Evolutionary conservation across 2,329 filamentous ascomycete species (phyloP), one percentile per base, ranked within the genome.

Genomic region (Ophiocordyceps sinensis): DNA sequence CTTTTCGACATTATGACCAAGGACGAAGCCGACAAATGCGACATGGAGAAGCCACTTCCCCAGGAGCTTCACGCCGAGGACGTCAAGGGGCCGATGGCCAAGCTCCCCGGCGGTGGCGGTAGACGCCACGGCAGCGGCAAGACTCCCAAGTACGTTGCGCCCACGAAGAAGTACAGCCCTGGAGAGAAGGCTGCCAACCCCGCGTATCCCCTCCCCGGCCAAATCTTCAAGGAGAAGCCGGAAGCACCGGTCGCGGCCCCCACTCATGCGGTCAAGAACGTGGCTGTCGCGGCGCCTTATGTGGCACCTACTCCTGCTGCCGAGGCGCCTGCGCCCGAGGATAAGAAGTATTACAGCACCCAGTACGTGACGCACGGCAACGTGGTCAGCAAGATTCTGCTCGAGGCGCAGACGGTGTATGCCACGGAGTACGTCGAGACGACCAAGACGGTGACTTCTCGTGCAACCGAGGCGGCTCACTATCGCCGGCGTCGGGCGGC

Each of bases 1-100:
- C 50, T 91, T 28, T 94, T 95, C 62, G 65, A 70, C 40, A 66
- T 93, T 42, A 77, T 88, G 56, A 61, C 60, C 40, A 68, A 89
- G 60, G 57, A 54, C 36, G 68, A 77, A 23, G 58, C 61, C 0
- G 65, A 70, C 2, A 51, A 73, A 43, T 94, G 87, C 66, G 65
- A 68, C 39, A 71, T 89, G 54, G 39, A 47, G 37, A 51, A 71
- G 1, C 55, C 73, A 1, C 45, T 79, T 1, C 81, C 83, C 3
- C 45, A 59, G 0, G 49, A 54, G 0, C 57, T 91, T 17, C 53
- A 58, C 1, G 47, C 65, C 9, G 85, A 93, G 45, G 62, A 86
- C 51, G 71, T 75, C 39, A 50, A 58, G 2, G 72, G 75, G 10
- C 65, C 73, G 7, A 60, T 75, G 41, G 56, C 66, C 12, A 64